A percentile compares a stretch with the other conserved stretches of the same genome.
Evolutionary conservation across 257 asterid genomes (phyloP).

Genomic region (Fraxinus pennsylvanica): DNA sequence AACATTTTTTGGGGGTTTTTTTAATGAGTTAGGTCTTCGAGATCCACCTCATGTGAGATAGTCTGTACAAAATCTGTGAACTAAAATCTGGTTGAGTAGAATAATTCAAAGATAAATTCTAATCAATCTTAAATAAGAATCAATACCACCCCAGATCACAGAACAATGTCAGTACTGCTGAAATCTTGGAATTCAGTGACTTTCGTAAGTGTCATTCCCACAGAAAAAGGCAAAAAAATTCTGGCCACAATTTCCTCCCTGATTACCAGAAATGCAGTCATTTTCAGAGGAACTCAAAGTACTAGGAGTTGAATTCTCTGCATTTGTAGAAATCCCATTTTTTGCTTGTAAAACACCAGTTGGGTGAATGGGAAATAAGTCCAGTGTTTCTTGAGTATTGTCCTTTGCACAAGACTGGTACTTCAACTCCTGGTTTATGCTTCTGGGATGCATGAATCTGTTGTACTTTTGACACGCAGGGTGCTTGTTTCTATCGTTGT

Average conservation of each 20-base stretch:
- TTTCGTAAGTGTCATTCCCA: conserved; percentile 35
- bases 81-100: no score
- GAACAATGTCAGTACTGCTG: conserved; percentile 28
- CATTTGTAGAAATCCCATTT: neutral
- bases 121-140: conserved; percentile 20
- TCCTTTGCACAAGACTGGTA: neutral
- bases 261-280: conserved; percentile 14
- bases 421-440: neutral
- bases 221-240: conserved; percentile 61
- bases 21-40: no score
- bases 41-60: no score
- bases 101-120: neutral
- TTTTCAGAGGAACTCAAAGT: conserved; percentile 23
- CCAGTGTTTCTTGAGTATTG: conserved; percentile 58
- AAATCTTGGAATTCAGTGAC: conserved; percentile 39
- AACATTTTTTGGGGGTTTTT: no score
- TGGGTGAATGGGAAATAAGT: conserved; percentile 76
- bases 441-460: conserved; percentile 20
- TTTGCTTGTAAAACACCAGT: conserved; percentile 53
- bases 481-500: conserved; percentile 12
- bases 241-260: conserved; percentile 23
- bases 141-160: neutral
- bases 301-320: conserved; percentile 10
- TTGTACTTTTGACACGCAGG: conserved; percentile 29
- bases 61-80: no score